Evolutionary conservation across 495 filamentous ascomycete genomes (phyloP).

Genomic region (Bombardia bombarda): DNA sequence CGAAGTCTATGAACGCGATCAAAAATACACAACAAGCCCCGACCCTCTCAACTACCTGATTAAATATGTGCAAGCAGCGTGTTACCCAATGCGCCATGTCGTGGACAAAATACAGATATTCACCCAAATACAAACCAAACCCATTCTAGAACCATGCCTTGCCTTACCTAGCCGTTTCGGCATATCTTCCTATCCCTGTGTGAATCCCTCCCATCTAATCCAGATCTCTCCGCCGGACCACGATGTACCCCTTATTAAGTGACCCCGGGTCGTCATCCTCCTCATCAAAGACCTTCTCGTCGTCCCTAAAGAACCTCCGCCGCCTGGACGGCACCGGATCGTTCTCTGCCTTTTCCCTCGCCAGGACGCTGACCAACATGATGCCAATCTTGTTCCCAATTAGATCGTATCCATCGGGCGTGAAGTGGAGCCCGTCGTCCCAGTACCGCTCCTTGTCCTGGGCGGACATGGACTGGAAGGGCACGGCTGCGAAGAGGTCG

Average conservation of each 20-base stretch:
- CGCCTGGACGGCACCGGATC: conserved; percentile 14
- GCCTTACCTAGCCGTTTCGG: not conserved
- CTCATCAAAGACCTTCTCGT: conserved; percentile 33
- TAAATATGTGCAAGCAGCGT: no score
- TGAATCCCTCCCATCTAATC: conserved; percentile 25
- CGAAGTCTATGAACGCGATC: no score
- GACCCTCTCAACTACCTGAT: no score
- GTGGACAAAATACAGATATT: no score
- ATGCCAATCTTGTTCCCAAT: conserved; percentile 48
- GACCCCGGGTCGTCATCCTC: conserved; percentile 30
- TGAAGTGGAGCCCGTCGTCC: conserved; percentile 57
- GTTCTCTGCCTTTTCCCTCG: conserved; percentile 24
- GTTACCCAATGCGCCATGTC: no score
- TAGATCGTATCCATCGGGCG: conserved; percentile 47
- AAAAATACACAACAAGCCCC: no score
- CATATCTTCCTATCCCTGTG: no score
- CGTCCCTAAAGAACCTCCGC: conserved; percentile 23
- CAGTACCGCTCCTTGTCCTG: conserved; percentile 40
- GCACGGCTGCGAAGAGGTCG: conserved; percentile 45
- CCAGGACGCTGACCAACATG: conserved; percentile 34
- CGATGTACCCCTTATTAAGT: conserved; percentile 37
- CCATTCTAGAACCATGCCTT: no score
- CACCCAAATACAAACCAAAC: no score
- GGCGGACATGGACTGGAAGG: conserved; percentile 40
- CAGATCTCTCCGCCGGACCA: conserved; percentile 35